Conservation (phyloP, 345 rosid species). For the Kandelia obovata region DNA sequence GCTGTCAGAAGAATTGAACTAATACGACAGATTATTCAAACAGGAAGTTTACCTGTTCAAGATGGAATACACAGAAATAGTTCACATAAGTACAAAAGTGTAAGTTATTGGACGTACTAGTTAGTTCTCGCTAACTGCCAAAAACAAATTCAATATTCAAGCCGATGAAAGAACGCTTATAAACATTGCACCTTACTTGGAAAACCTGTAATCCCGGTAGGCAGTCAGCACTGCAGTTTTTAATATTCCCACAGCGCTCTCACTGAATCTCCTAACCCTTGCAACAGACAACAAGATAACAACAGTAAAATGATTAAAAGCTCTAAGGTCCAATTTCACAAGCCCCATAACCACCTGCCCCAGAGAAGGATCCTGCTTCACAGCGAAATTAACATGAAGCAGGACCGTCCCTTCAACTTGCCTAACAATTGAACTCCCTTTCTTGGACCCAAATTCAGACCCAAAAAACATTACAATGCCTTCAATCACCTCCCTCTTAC, state of each 20-base stretch:
- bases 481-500: constrained; percentile 62
- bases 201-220: constrained; percentile 51
- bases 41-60: no score
- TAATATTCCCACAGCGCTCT: constrained; percentile 46
- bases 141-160: no score
- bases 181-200: constrained; percentile 41
- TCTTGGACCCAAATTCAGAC: constrained; percentile 38
- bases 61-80: no score
- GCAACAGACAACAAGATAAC: constrained; percentile 70
- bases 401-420: constrained; percentile 78
- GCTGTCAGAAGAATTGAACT: no score
- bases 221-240: constrained; percentile 54
- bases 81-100: no score
- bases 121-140: no score
- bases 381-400: constrained; percentile 84
- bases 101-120: no score
- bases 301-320: constrained; percentile 63
- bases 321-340: constrained; percentile 50
- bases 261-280: constrained; percentile 63
- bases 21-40: no score
- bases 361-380: constrained; percentile 85
- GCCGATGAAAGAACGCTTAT: background rate
- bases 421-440: constrained; percentile 48
- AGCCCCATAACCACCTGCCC: constrained; percentile 67
- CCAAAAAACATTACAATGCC: constrained; percentile 71